phyloP scores from a whole-genome alignment of 73 alveolate species.

The Tetrahymena malaccensis region DNA sequence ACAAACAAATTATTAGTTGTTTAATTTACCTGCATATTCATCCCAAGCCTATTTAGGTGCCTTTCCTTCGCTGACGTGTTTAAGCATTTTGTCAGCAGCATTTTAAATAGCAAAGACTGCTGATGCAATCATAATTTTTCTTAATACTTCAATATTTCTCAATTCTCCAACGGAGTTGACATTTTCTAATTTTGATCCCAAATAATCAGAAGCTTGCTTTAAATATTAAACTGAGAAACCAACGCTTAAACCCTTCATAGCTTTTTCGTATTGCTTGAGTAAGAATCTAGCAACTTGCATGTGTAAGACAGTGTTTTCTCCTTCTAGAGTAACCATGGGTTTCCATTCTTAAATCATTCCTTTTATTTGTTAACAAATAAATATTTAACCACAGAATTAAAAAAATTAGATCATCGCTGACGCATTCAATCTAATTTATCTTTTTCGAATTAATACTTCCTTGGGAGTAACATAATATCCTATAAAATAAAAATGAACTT shows the following conservation, averaged over 20 bases:
- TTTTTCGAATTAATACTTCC: not conserved
- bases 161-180: not conserved
- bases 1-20: not conserved
- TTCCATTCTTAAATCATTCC: constrained; percentile 22
- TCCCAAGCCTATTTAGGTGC: constrained; percentile 29
- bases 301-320: constrained; percentile 73
- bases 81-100: constrained; percentile 7
- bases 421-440: constrained; percentile 23
- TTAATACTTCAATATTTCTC: constrained; percentile 8
- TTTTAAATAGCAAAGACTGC: constrained; percentile 5
- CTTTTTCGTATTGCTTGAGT: constrained; percentile 28
- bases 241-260: constrained; percentile 10
- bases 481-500: not conserved
- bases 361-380: too few relatives aligned
- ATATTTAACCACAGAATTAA: not conserved
- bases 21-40: constrained; percentile 17
- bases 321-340: constrained; percentile 70
- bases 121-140: constrained; percentile 25
- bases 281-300: constrained; percentile 60
- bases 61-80: constrained; percentile 25
- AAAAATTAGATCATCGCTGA: not conserved
- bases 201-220: not conserved
- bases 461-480: not conserved
- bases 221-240: constrained; percentile 26
- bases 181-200: not conserved